Percentiles rank a stretch among this genome's conserved stretches.
These are phyloP conservation scores for Arthrobotrys megalospora DNA, from an alignment of 2,329 filamentous ascomycete genomes.

Conservation along the genomic window DNA sequence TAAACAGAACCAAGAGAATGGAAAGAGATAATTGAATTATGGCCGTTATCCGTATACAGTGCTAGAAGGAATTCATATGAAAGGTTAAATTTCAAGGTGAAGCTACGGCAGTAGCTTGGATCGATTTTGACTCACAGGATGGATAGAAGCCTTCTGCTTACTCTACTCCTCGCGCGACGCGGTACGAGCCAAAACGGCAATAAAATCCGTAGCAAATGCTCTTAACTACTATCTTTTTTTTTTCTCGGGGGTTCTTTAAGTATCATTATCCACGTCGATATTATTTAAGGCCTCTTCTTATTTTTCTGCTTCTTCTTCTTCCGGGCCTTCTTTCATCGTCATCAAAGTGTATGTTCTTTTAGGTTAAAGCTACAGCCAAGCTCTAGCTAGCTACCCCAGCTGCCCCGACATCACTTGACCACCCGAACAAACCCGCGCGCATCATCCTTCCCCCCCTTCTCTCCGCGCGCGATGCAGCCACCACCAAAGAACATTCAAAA, in stretches of 20 bases:
- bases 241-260: too few species aligned
- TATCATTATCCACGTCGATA: too few species aligned
- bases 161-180: not conserved
- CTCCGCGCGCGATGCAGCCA: not conserved
- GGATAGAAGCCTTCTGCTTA: not conserved
- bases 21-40: constrained; percentile 25
- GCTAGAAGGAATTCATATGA: too few species aligned
- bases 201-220: not conserved
- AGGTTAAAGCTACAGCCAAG: not conserved
- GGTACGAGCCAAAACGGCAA: constrained; percentile 1
- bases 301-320: too few species aligned
- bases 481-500: not conserved
- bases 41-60: not conserved
- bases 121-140: not conserved
- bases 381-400: constrained; percentile 19
- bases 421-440: not conserved
- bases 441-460: not conserved
- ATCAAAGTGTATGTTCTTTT: too few species aligned
- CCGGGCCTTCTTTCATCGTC: too few species aligned
- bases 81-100: too few species aligned
- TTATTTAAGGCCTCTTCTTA: too few species aligned
- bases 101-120: too few species aligned
- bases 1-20: constrained; percentile 31
- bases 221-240: too few species aligned
- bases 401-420: constrained; percentile 6